Evolutionary conservation across 75 land plant genomes (phyloP), one percentile per base, ranked within the genome.

Genomic region (Pseudotsuga menziesii): DNA sequence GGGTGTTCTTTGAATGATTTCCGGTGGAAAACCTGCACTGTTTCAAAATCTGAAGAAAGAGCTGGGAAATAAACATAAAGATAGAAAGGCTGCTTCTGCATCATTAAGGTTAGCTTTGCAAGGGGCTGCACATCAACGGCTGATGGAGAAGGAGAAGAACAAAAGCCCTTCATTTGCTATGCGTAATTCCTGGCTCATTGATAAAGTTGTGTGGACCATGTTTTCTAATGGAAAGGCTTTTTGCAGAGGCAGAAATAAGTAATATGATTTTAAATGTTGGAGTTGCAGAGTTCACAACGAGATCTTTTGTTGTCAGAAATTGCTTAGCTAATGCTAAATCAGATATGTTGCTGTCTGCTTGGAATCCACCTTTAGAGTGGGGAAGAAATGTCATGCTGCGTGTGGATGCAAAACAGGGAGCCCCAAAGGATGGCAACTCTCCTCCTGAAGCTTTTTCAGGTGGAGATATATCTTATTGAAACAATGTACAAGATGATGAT

Each of bases 311-410:
- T 84, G 95, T 97, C 58, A 88, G 94, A 72, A 92, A 94, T 70
- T 86, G 95, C 75, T 82, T 97, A 74, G 90, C 89, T 4, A 83
- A 85, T 82, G 93, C 95, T 57, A 97, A 97, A 76, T 94, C 93
- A 39, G 88, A 89, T 60, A 90, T 91, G 80, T 89, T 97, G 69
- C 83, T 97, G 39, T 91, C 95, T 57, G 92, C 98, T 25, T 97
- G 99, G 99, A 97, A 97, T 85, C 91, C 97, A 82, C 99, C 99
- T 71, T 39, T 83, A 60, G 99, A 92, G 80, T 89, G 95, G 95
- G 98, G 98, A 84, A 29, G 32, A 29, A 29, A 29, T 29, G 32
- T 29, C 32, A 29, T 29, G 32, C 32, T 29, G 0, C 32, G 32
- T 29, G 32, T 29, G 32, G 32, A 29, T 29, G 32, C 32, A 29